phyloP scores from a whole-genome alignment of 1,284 basidiomycete species.

The Gymnopus androsaceus region DNA sequence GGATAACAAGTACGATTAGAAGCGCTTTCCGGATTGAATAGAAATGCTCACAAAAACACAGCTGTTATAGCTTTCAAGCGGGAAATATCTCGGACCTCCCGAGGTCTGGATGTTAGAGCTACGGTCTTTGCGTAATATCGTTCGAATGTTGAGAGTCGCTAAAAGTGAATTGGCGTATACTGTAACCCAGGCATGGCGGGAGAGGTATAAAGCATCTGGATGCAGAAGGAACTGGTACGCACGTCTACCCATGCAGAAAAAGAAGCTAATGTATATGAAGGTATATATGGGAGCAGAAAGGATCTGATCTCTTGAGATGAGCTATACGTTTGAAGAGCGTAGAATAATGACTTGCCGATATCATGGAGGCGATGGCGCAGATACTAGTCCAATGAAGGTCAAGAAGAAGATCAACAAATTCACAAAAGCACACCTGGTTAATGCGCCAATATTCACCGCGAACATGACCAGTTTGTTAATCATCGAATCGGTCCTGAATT shows the following conservation, averaged over 20 bases:
- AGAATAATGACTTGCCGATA: constrained; percentile 35
- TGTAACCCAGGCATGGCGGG: no score
- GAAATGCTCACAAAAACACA: constrained; percentile 1
- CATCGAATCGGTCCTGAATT: constrained; percentile 44
- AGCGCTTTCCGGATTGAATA: not conserved
- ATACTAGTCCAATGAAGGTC: constrained; percentile 11
- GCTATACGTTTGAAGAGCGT: not conserved
- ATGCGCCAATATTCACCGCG: constrained; percentile 48
- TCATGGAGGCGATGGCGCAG: constrained; percentile 45
- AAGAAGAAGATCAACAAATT: not conserved
- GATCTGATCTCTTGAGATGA: constrained; percentile 30
- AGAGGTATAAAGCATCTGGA: not conserved
- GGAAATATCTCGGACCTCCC: not conserved
- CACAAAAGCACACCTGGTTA: constrained; percentile 30
- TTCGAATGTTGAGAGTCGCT: constrained; percentile 49
- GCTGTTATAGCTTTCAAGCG: not conserved
- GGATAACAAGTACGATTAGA: not conserved
- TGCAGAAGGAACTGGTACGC: constrained; percentile 19
- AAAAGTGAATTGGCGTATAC: constrained; percentile 54
- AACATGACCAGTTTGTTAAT: constrained; percentile 51
- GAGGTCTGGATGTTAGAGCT: not conserved
- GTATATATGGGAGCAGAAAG: constrained; percentile 37
- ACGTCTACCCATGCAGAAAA: constrained; percentile 51
- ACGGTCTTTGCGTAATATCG: constrained; percentile 30
- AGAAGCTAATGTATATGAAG: constrained; percentile 51